Conservation (phyloP, 2,329 filamentous ascomycete genomes). For the Colletotrichum scovillei region DNA sequence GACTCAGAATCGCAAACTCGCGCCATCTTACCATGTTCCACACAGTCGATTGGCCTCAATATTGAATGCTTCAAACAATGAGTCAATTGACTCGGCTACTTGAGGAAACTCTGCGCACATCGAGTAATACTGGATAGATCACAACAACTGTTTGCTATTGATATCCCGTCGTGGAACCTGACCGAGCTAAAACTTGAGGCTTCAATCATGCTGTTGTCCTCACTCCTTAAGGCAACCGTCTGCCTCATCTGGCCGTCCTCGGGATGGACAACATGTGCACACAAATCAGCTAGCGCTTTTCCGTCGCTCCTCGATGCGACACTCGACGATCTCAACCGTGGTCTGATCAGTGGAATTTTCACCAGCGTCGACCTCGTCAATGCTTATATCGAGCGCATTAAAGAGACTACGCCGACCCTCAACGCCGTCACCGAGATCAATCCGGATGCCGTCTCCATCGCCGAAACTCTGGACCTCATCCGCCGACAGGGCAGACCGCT, state of each 20-base stretch:
- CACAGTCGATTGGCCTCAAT: background rate
- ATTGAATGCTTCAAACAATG: background rate
- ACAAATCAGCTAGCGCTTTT: background rate
- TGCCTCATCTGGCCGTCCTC: background rate
- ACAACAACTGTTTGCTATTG: background rate
- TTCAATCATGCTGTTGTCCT: background rate
- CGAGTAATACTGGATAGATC: background rate
- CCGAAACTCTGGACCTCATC: conserved; percentile 47
- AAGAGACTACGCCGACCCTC: conserved; percentile 43
- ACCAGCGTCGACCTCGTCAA: conserved; percentile 45
- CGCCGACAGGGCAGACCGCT: conserved; percentile 29
- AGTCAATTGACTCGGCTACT: background rate
- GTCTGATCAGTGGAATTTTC: conserved; percentile 41
- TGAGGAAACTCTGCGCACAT: background rate
- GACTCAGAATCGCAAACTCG: background rate
- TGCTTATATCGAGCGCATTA: conserved; percentile 46
- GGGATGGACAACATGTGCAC: background rate
- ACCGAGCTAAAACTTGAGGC: background rate
- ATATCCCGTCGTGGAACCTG: background rate
- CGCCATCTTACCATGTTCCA: background rate
- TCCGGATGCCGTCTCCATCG: conserved; percentile 51
- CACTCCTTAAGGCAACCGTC: background rate
- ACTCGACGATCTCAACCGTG: conserved; percentile 31
- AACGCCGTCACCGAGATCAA: conserved; percentile 48
- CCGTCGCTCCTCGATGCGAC: conserved; percentile 4